Base-by-base conservation (phyloP, 352 stramenopile species). In the Phytopythium mirpurense region DNA sequence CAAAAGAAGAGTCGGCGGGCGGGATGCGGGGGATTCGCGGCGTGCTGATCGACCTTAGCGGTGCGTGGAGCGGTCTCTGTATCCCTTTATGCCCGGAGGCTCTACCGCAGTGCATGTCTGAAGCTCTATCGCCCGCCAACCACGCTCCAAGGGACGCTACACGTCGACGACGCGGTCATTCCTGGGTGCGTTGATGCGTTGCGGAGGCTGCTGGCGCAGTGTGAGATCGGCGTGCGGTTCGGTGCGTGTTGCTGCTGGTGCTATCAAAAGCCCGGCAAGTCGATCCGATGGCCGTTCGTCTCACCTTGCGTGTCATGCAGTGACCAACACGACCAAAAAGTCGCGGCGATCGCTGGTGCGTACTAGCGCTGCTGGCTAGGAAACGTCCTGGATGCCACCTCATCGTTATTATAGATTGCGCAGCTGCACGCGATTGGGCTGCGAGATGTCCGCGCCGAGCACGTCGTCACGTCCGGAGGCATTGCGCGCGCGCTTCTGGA, bases 271-370 rank as follows among this genome's bases (percentile, higher is more conserved):
- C n/a, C n/a, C n/a, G n/a, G n/a, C n/a, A n/a, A n/a, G 4, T 24
- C n/a, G 23, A 26, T 16, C 16, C 5, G 11, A n/a, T 35, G 32
- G 38, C 15, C n/a, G n/a, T n/a, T n/a, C n/a, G n/a, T n/a, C n/a
- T n/a, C n/a, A n/a, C n/a, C n/a, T n/a, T n/a, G n/a, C n/a, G 19
- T 54, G 14, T 23, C 10, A 23, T 45, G 29, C 36, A 86, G 75
- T 86, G 51, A 84, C 68, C n/a, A 86, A 86, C 50, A 86, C 72
- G n/a, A 86, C 75, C 34, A 86, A 73, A 52, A 84, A 83, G 42
- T 86, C 68, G 34, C 56, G 65, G 19, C 50, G 56, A 8, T 58
- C 77, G 32, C 44, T 86, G 57, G 75, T 83, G 37, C 41, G 52
- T 46, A n/a, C n/a, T n/a, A n/a, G n/a, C n/a, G 29, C 9, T 9